phyloP scores from a whole-genome alignment of 768 basidiomycete species.

The Cubamyces sp. region DNA sequence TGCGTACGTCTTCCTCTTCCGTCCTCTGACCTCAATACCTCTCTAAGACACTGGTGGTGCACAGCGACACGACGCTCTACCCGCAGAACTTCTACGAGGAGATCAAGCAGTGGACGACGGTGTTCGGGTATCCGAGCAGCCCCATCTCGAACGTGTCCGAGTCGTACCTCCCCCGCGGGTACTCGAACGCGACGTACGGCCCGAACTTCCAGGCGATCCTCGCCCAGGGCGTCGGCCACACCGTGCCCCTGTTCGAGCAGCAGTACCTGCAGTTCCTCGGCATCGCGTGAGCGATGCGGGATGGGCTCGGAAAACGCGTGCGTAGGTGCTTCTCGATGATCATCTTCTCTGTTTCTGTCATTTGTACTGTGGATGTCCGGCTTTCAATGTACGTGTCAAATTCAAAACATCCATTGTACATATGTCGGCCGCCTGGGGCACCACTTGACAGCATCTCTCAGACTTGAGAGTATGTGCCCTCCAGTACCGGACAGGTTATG shows the following conservation, averaged over 20 bases:
- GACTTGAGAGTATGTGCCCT: too few species aligned
- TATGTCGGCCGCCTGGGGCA: too few species aligned
- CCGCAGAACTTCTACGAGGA: conserved; percentile 54
- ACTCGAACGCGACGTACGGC: conserved; percentile 53
- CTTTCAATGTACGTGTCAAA: too few species aligned
- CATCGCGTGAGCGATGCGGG: conserved; percentile 35
- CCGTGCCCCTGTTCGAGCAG: conserved; percentile 51
- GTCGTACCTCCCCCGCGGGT: conserved; percentile 49
- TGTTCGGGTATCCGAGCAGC: conserved; percentile 50
- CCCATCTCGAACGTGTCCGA: conserved; percentile 40
- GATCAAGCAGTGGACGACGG: conserved; percentile 60
- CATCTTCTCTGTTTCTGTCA: too few species aligned
- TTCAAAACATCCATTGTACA: too few species aligned
- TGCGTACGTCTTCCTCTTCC: conserved; percentile 27
- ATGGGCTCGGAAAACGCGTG: neutral
- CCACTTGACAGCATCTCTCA: too few species aligned
- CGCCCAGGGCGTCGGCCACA: conserved; percentile 53
- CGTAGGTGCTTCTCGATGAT: neutral
- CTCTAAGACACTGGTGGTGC: neutral
- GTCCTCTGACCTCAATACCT: neutral
- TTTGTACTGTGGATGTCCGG: too few species aligned
- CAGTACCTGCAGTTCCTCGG: conserved; percentile 55
- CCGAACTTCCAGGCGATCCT: conserved; percentile 52
- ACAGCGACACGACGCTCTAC: conserved; percentile 54
- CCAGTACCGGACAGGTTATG: too few species aligned